Evolutionary conservation across 164 flowering plant genomes (phyloP).

Genomic region (Berberis vulgaris): DNA sequence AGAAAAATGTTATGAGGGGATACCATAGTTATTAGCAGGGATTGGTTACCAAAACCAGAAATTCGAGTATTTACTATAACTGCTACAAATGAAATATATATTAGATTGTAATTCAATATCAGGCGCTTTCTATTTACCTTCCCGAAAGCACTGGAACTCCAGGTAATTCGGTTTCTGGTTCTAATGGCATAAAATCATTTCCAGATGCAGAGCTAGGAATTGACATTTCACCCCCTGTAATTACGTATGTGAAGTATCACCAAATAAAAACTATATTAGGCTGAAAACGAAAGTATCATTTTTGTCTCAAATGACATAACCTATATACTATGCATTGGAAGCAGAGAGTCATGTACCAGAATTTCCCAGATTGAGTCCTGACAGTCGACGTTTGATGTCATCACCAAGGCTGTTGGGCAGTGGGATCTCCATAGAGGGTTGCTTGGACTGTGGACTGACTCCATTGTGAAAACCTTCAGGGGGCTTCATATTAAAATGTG

Average conservation of each 20-base stretch:
- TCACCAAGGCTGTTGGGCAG: conserved; percentile 15
- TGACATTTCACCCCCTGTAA: conserved; percentile 42
- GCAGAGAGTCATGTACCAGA: conserved; percentile 30
- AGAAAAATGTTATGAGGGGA: too few species aligned
- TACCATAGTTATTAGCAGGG: too few species aligned
- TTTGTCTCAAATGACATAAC: background rate
- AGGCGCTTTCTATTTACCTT: conserved; percentile 37
- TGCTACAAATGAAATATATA: background rate
- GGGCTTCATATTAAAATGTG: conserved; percentile 31
- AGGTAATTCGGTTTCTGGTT: conserved; percentile 22
- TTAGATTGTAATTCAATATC: background rate
- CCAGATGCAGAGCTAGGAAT: conserved; percentile 58
- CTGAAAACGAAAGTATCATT: background rate
- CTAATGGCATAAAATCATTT: conserved; percentile 24
- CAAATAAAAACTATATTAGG: background rate
- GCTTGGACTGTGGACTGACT: conserved; percentile 30
- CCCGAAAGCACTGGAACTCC: conserved; percentile 19
- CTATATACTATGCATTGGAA: background rate
- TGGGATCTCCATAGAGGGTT: conserved; percentile 36
- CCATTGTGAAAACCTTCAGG: conserved; percentile 45
- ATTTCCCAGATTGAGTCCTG: conserved; percentile 27
- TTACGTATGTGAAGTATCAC: conserved; percentile 2
- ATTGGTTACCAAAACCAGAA: too few species aligned
- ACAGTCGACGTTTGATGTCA: conserved; percentile 12
- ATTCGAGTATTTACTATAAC: too few species aligned